These are phyloP conservation scores for Heliophila coronopifolia DNA, from an alignment of 441 rosid genomes.

Conservation along the genomic window DNA sequence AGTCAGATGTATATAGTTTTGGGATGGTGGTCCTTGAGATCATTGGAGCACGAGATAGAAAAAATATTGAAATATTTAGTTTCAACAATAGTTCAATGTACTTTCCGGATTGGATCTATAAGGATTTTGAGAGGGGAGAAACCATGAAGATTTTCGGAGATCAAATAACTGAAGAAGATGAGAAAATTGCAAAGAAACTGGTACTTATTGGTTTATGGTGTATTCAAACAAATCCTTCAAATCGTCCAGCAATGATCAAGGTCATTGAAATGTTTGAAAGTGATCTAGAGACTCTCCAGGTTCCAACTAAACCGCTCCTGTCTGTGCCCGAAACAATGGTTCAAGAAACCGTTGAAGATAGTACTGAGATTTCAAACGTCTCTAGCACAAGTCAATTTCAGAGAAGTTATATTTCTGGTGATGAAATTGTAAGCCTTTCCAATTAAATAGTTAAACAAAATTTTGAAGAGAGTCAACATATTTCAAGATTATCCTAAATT, in stretches of 20 bases:
- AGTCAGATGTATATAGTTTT: conserved; percentile 19
- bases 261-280: conserved; percentile 45
- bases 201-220: conserved; percentile 46
- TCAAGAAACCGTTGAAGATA: too few species aligned
- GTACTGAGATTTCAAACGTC: too few species aligned
- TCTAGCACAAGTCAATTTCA: too few species aligned
- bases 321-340: too few species aligned
- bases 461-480: too few species aligned
- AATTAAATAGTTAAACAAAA: too few species aligned
- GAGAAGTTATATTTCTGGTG: too few species aligned
- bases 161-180: conserved; percentile 7
- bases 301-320: too few species aligned
- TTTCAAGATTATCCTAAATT: too few species aligned
- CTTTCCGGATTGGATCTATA: conserved; percentile 6
- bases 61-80: background rate
- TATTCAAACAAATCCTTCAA: conserved; percentile 32
- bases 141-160: conserved; percentile 1
- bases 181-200: conserved; percentile 35
- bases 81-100: background rate
- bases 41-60: conserved; percentile 2
- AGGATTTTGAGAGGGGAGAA: background rate
- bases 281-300: too few species aligned
- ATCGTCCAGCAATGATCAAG: conserved; percentile 41
- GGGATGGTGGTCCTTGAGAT: conserved; percentile 19
- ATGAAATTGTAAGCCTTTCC: too few species aligned